Evolutionary conservation across 2,329 filamentous ascomycete genomes (phyloP).

Genomic region (Lachnellula subtilissima): DNA sequence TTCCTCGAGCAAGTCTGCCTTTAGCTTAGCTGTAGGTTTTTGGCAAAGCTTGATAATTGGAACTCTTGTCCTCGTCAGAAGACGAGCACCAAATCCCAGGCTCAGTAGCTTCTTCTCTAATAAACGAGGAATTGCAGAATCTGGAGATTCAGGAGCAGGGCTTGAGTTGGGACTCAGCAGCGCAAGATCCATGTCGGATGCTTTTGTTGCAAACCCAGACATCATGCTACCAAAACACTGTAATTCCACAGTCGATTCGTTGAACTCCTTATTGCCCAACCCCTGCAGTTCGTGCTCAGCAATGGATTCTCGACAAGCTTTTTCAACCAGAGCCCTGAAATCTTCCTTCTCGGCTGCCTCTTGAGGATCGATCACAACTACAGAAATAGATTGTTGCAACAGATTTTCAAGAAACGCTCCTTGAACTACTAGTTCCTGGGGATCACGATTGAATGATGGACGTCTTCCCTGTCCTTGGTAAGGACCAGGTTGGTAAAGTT

Average conservation of each 20-base stretch:
- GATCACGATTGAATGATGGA: slow-evolving; percentile 7
- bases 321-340: slow-evolving; percentile 62
- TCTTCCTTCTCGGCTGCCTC: slow-evolving; percentile 68
- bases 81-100: slow-evolving; percentile 66
- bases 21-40: slow-evolving; percentile 57
- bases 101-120: slow-evolving; percentile 72
- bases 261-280: slow-evolving; percentile 41
- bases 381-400: slow-evolving; percentile 32
- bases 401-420: slow-evolving; percentile 45
- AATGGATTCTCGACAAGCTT: slow-evolving; percentile 58
- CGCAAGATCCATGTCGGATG: slow-evolving; percentile 87
- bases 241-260: slow-evolving; percentile 55
- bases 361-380: slow-evolving; percentile 50
- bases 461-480: slow-evolving; percentile 14
- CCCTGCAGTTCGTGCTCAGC: slow-evolving; percentile 44
- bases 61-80: slow-evolving; percentile 74
- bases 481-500: slow-evolving; percentile 27
- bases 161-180: slow-evolving; percentile 62
- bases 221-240: slow-evolving; percentile 77
- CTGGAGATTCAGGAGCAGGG: slow-evolving; percentile 47
- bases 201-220: slow-evolving; percentile 80
- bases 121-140: slow-evolving; percentile 64
- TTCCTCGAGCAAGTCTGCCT: slow-evolving; percentile 56
- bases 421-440: slow-evolving; percentile 47
- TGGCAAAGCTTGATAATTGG: slow-evolving; percentile 87